A percentile compares a stretch with the other conserved stretches of the same genome.
Evolutionary conservation across 306 rosid genomes (phyloP).

Genomic region (Lathyrus sativus): DNA sequence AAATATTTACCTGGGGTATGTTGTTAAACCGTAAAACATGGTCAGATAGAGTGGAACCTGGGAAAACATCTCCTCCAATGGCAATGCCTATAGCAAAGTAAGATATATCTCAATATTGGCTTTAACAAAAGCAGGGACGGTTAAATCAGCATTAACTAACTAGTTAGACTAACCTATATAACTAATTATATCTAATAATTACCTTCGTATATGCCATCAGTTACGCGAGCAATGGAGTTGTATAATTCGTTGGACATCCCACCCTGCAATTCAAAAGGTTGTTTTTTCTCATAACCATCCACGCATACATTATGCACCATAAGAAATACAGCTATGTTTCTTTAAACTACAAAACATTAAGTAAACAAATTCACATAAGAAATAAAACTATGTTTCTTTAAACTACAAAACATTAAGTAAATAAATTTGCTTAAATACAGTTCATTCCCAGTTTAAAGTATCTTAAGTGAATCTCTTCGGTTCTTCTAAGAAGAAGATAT

Average conservation of each 20-base stretch:
- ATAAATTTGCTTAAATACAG: constrained; percentile 19
- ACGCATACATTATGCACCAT: neutral
- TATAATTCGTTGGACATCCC: constrained; percentile 99
- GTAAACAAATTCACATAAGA: constrained; percentile 34
- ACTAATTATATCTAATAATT: neutral
- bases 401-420: constrained; percentile 25
- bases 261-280: constrained; percentile 66
- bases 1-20: constrained; percentile 80
- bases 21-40: constrained; percentile 97
- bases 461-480: constrained; percentile 10
- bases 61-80: constrained; percentile 99
- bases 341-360: constrained; percentile 13
- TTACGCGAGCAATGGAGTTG: constrained; percentile 87
- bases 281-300: constrained; percentile 34
- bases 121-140: constrained; percentile 20
- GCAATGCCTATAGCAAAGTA: constrained; percentile 74
- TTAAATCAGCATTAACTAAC: neutral
- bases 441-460: constrained; percentile 20
- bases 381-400: constrained; percentile 7
- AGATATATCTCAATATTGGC: constrained; percentile 33
- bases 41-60: constrained; percentile 97
- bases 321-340: constrained; percentile 31
- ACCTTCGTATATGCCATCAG: constrained; percentile 99
- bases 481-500: constrained; percentile 27
- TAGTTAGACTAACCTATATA: no score